Evolutionary conservation across 2,329 filamentous ascomycete species (phyloP).

Genomic region (Thelonectria rubi): DNA sequence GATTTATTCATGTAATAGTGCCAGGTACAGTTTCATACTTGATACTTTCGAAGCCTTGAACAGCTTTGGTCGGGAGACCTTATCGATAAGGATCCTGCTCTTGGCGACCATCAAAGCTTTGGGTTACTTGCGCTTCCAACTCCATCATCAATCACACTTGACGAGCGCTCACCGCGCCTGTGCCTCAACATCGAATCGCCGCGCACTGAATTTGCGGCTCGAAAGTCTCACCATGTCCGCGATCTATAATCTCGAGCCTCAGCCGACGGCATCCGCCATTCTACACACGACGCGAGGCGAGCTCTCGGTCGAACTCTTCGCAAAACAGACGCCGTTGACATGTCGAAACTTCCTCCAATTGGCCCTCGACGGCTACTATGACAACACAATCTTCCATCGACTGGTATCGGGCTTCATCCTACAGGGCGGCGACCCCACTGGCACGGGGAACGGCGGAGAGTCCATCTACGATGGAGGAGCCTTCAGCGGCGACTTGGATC

Average conservation of each 20-base stretch:
- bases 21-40: no score
- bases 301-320: slow-evolving; percentile 91
- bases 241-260: slow-evolving; percentile 93
- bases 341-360: slow-evolving; percentile 96
- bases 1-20: no score
- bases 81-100: slow-evolving; percentile 7
- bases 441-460: slow-evolving; percentile 89
- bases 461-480: slow-evolving; percentile 90
- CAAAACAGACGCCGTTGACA: slow-evolving; percentile 89
- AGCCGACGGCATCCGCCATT: slow-evolving; percentile 90
- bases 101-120: background rate
- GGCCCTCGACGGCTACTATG: slow-evolving; percentile 95
- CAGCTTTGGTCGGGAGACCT: background rate
- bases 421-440: slow-evolving; percentile 94
- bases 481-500: slow-evolving; percentile 76
- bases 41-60: no score
- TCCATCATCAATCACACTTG: slow-evolving; percentile 4
- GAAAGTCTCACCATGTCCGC: slow-evolving; percentile 72
- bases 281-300: slow-evolving; percentile 91
- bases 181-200: background rate
- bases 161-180: background rate
- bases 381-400: slow-evolving; percentile 92
- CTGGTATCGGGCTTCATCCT: slow-evolving; percentile 91
- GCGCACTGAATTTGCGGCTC: background rate
- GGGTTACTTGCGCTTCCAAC: background rate